Conservation (phyloP, 2,329 filamentous ascomycete species). For the Colletotrichum chrysophilum region DNA sequence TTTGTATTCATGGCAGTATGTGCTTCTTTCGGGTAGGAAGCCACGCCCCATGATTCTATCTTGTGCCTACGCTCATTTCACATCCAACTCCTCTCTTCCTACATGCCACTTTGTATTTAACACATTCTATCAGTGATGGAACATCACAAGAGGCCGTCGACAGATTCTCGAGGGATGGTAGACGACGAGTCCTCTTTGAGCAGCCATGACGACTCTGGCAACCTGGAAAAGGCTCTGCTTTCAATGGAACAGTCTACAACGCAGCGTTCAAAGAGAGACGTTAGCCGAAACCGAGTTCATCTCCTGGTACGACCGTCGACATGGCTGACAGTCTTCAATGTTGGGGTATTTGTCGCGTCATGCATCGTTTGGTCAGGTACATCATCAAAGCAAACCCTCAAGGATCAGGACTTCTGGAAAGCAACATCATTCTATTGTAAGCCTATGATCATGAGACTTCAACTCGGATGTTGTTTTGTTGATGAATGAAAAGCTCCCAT, state of each 20-base stretch:
- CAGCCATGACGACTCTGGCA: background rate
- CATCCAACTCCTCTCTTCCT: too few relatives aligned
- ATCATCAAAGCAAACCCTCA: background rate
- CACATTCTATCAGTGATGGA: too few relatives aligned
- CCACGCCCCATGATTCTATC: too few relatives aligned
- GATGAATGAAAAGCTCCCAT: background rate
- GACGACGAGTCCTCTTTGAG: background rate
- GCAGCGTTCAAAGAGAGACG: background rate
- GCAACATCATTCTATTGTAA: background rate
- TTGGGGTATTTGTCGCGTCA: background rate
- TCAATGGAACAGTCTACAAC: accelerated
- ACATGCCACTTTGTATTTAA: too few relatives aligned
- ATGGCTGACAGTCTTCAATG: background rate
- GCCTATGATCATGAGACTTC: too few relatives aligned
- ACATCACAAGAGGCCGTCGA: too few relatives aligned
- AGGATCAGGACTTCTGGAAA: background rate
- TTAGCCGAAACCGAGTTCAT: background rate
- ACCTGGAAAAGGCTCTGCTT: background rate
- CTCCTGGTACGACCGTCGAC: background rate
- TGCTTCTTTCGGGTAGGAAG: too few relatives aligned
- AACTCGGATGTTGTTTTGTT: background rate
- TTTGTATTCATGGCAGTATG: too few relatives aligned
- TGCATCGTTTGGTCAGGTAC: background rate
- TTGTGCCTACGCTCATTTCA: too few relatives aligned
- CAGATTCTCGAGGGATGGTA: background rate